These are phyloP conservation scores for Amanita rimosa DNA, from an alignment of 768 basidiomycete species.

Conservation along the genomic window DNA sequence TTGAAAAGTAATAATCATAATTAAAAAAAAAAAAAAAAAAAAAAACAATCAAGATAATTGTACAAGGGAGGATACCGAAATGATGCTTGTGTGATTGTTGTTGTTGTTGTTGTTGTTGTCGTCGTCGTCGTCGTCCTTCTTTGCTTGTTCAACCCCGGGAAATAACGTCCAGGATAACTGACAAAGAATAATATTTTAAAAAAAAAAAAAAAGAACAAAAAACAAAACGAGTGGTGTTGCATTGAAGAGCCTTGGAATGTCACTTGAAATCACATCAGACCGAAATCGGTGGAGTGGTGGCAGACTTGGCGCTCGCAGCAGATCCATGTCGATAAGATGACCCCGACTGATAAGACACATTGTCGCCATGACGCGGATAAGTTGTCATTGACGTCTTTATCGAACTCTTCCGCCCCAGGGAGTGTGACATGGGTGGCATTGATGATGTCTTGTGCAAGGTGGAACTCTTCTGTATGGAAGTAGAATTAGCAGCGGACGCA, in stretches of 20 bases:
- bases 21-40: neutral
- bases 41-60: too few relatives aligned
- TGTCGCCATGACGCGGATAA: neutral
- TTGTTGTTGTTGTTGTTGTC: neutral
- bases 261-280: neutral
- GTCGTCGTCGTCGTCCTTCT: too few relatives aligned
- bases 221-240: neutral
- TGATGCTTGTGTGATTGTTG: slow-evolving; percentile 7
- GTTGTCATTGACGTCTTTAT: neutral
- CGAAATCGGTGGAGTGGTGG: slow-evolving; percentile 1
- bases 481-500: neutral
- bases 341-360: neutral
- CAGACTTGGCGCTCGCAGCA: slow-evolving; percentile 3
- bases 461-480: neutral
- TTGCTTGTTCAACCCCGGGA: slow-evolving; percentile 6
- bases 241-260: neutral
- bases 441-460: neutral
- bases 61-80: slow-evolving; percentile 1
- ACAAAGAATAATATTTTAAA: neutral
- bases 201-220: too few relatives aligned
- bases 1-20: slow-evolving; percentile 6
- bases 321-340: slow-evolving; percentile 2
- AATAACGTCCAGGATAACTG: neutral
- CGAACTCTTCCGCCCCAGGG: slow-evolving; percentile 1
- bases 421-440: too few relatives aligned